Conservation (phyloP, 768 basidiomycete genomes). For the Asterophora lycoperdoides region DNA sequence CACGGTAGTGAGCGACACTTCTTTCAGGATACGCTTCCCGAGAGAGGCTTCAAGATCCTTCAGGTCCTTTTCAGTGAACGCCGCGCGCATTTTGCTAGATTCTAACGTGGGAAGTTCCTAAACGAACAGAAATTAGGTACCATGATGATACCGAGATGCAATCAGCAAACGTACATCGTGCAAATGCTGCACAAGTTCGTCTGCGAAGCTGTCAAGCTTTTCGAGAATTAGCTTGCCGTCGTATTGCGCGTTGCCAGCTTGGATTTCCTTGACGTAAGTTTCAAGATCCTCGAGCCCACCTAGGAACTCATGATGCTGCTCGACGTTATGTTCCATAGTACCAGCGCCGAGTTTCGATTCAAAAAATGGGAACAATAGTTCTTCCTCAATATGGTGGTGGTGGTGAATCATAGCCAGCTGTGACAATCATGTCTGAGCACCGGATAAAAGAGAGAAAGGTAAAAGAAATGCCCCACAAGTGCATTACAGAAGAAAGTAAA, state of each 20-base stretch:
- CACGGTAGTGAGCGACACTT: constrained; percentile 19
- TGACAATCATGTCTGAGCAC: not conserved
- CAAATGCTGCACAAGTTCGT: constrained; percentile 25
- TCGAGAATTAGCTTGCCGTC: constrained; percentile 27
- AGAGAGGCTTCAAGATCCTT: constrained; percentile 18
- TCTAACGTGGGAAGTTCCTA: constrained; percentile 27
- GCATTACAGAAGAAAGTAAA: constrained; percentile 25
- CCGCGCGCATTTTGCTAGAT: constrained; percentile 20
- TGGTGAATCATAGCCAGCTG: constrained; percentile 25
- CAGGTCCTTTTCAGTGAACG: constrained; percentile 23
- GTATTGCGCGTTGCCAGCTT: constrained; percentile 53
- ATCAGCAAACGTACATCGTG: constrained; percentile 15
- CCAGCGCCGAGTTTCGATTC: constrained; percentile 25
- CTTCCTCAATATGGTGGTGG: constrained; percentile 29
- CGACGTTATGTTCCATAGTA: constrained; percentile 21
- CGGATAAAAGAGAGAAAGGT: not conserved
- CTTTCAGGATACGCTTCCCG: constrained; percentile 17
- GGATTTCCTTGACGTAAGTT: constrained; percentile 47
- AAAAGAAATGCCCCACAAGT: constrained; percentile 15
- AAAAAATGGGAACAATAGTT: constrained; percentile 21
- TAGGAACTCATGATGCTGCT: constrained; percentile 26
- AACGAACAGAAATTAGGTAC: not conserved
- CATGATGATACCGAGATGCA: not conserved
- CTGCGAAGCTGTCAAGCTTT: constrained; percentile 24
- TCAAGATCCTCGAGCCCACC: constrained; percentile 21